Conservation (phyloP, 2,329 filamentous ascomycete genomes). For the Endocalyx cinctus region DNA sequence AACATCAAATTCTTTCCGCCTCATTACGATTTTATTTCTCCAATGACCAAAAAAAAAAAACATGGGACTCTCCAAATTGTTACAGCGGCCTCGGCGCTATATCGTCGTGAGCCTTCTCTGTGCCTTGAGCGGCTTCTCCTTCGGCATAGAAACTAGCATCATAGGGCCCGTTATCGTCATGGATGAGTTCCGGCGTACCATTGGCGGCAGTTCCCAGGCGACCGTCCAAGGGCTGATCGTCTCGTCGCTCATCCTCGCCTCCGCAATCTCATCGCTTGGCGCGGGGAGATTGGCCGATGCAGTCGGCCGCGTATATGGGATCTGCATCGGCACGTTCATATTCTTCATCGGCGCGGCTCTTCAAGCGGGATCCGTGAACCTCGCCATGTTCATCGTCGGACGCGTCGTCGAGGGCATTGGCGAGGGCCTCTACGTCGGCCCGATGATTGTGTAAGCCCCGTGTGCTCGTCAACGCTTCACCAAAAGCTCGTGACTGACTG, state of each 20-base stretch:
- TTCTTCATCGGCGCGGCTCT: conserved; percentile 8
- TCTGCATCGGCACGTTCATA: conserved; percentile 6
- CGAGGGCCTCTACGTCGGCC: conserved; percentile 10
- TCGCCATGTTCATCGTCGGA: conserved; percentile 10
- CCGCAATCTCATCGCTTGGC: conserved; percentile 7
- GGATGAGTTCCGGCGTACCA: conserved; percentile 5
- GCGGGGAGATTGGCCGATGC: conserved; percentile 8
- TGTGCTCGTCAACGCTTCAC: neutral
- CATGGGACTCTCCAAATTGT: conserved; percentile 1
- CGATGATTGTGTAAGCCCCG: conserved; percentile 3
- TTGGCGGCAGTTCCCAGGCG: conserved; percentile 6
- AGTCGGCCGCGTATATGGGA: conserved; percentile 6
- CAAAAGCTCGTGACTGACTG: neutral
- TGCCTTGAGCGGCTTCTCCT: conserved; percentile 1
- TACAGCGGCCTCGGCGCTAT: neutral
- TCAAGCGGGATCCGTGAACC: conserved; percentile 5
- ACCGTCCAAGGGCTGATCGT: conserved; percentile 11
- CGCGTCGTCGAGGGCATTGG: conserved; percentile 10
- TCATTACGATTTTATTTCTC: neutral
- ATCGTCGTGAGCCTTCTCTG: neutral
- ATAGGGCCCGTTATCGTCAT: conserved; percentile 11
- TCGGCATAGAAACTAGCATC: conserved; percentile 7
- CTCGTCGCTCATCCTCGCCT: conserved; percentile 10
- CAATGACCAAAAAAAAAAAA: neutral
- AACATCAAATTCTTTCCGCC: neutral